Base-by-base conservation (phyloP, 257 asterid genomes). In the Eucommia ulmoides region DNA sequence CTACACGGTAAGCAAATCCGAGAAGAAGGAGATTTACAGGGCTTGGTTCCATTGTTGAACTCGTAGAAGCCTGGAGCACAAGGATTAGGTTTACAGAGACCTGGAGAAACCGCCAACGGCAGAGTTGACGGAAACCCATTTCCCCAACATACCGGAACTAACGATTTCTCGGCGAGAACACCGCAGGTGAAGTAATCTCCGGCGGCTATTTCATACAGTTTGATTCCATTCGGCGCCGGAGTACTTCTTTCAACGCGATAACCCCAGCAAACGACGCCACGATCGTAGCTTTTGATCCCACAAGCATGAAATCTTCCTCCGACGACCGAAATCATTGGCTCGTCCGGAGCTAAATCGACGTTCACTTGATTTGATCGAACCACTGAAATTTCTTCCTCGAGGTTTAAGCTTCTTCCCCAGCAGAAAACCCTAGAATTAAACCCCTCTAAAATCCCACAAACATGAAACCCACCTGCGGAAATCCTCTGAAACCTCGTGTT, bases 181-280 rank as follows among this genome's bases (percentile, higher is more conserved):
- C 97, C 97, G 56, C 97, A 88, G 26, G 80, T 77, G 73, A 88
- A 81, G 71, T 88, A 88, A 70, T 79, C 94, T 2, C 97, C 97
- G 15, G 86, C 94, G 18, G 93, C 92, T 26, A 88, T 79, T 63
- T 81, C 86, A 23, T 71, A 84, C 23, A 88, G 79, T 76, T 45
- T 77, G 33, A 76, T 83, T 12, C 81, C 78, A 10, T 20, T 59
- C 8, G 97, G 97, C 9, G 95, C 86, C 2, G 88, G 82, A 0
- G 93, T 81, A 61, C 92, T 81, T 52, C 57, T 79, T 3, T 76
- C 86, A 16, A 84, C 78, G 15, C 41, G 60, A 58, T 65, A 71
- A 22, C 97, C 97, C 97, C 97, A 88, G 53, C 97, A 88, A 64
- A 84, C 75, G 0, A 84, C 88, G 22, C 64, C 73, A 24, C 84